Evolutionary conservation across 495 filamentous ascomycete species (phyloP).

Genomic region (Parathielavia appendiculata): DNA sequence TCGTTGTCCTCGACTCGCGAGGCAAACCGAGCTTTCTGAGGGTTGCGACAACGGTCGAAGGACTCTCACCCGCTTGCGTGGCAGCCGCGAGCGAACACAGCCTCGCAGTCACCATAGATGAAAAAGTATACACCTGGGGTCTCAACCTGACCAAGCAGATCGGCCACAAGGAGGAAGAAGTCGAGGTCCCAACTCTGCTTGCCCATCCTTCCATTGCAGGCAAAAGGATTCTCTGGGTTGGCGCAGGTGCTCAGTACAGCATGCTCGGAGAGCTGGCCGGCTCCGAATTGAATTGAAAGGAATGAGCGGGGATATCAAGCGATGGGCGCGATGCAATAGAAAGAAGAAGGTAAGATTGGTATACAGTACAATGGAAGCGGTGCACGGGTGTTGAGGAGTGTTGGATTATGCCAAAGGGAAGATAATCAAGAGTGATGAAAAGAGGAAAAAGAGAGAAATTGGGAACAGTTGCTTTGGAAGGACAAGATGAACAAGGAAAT

Average conservation of each 20-base stretch:
- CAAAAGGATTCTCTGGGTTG: conserved; percentile 49
- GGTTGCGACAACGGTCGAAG: conserved; percentile 20
- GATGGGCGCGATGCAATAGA: not conserved
- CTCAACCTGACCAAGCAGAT: conserved; percentile 62
- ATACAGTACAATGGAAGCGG: not conserved
- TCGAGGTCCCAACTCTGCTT: conserved; percentile 44
- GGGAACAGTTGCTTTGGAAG: too few relatives aligned
- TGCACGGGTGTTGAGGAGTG: not conserved
- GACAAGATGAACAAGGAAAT: not conserved
- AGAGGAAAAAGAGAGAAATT: not conserved
- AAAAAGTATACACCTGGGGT: conserved; percentile 62
- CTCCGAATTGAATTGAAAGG: not conserved
- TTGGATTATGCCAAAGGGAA: not conserved
- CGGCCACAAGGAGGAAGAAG: conserved; percentile 51
- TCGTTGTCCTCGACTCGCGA: conserved; percentile 37
- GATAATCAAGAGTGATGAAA: not conserved
- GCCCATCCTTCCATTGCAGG: conserved; percentile 51
- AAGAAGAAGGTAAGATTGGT: not conserved
- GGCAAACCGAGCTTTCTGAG: conserved; percentile 17
- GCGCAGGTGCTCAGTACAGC: conserved; percentile 59
- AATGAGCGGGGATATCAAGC: not conserved
- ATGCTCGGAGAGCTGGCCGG: conserved; percentile 39
- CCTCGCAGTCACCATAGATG: conserved; percentile 50
- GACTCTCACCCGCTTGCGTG: conserved; percentile 26
- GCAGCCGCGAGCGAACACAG: conserved; percentile 52